A percentile compares a stretch with the other conserved stretches of the same genome.
Evolutionary conservation across 2,329 filamentous ascomycete species (phyloP).

Genomic region (Pseudogymnoascus pannorum): DNA sequence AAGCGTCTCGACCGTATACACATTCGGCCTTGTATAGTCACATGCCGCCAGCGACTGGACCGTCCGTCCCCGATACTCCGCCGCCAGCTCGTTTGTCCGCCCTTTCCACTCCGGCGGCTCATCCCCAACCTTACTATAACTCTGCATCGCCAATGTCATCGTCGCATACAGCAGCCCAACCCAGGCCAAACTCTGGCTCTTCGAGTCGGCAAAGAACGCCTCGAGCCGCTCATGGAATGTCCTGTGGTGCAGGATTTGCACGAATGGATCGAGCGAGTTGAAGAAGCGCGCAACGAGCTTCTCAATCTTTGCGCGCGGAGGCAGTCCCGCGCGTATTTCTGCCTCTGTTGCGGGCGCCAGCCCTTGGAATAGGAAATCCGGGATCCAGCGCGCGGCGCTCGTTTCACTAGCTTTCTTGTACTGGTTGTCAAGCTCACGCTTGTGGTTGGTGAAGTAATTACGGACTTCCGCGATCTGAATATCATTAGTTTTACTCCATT

Average conservation of each 20-base stretch:
- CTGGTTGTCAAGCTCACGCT: slow-evolving; percentile 80
- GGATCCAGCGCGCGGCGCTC: slow-evolving; percentile 51
- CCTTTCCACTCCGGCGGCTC: slow-evolving; percentile 70
- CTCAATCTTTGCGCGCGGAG: slow-evolving; percentile 74
- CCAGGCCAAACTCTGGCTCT: slow-evolving; percentile 69
- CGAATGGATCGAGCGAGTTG: slow-evolving; percentile 67
- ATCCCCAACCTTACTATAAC: slow-evolving; percentile 71
- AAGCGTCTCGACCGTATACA: slow-evolving; percentile 72
- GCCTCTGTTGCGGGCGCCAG: slow-evolving; percentile 60
- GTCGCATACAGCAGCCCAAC: slow-evolving; percentile 69
- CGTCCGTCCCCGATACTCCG: slow-evolving; percentile 62
- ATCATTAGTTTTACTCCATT: not conserved
- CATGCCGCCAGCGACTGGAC: slow-evolving; percentile 71
- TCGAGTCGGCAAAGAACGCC: slow-evolving; percentile 62
- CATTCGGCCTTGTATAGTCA: slow-evolving; percentile 68
- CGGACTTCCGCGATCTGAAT: slow-evolving; percentile 79
- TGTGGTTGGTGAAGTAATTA: slow-evolving; percentile 78
- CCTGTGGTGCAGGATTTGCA: slow-evolving; percentile 71
- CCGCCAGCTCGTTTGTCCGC: slow-evolving; percentile 48
- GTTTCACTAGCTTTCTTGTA: slow-evolving; percentile 66
- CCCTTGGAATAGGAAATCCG: slow-evolving; percentile 71
- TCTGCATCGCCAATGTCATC: slow-evolving; percentile 69
- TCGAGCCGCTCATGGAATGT: slow-evolving; percentile 71
- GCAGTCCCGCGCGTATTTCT: slow-evolving; percentile 74
- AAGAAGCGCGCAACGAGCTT: slow-evolving; percentile 85